These are phyloP conservation scores for Oenanthe javanica DNA, from an alignment of 140 eudicot species.

Conservation along the genomic window DNA sequence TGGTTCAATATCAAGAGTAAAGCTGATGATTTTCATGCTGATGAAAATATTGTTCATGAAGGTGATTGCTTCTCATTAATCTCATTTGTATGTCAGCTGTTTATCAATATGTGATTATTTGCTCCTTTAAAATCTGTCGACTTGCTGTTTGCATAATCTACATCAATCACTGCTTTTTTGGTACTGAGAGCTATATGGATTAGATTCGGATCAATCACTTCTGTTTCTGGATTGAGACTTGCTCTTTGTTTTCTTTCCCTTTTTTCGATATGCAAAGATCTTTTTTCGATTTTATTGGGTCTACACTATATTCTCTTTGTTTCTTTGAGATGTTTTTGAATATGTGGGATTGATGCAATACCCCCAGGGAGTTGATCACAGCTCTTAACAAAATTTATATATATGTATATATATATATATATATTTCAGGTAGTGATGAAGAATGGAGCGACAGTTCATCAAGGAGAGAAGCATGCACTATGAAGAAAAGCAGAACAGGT, in stretches of 20 bases:
- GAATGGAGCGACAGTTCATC: constrained; percentile 60
- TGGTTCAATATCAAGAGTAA: constrained; percentile 84
- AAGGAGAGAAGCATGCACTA: constrained; percentile 68
- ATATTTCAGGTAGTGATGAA: constrained; percentile 62
- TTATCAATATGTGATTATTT: not conserved
- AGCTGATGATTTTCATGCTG: constrained; percentile 89
- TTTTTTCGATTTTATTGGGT: not conserved
- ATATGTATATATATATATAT: not conserved
- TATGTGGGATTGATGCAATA: constrained; percentile 23
- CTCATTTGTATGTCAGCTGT: not conserved
- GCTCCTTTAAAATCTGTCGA: constrained; percentile 16
- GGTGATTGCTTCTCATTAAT: constrained; percentile 34
- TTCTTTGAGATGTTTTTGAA: constrained; percentile 16
- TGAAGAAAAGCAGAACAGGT: constrained; percentile 82
- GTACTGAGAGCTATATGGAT: constrained; percentile 13
- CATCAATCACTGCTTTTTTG: constrained; percentile 29
- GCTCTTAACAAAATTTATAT: constrained; percentile 47
- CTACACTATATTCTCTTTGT: constrained; percentile 8
- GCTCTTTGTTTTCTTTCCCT: constrained; percentile 36
- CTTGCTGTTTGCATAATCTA: constrained; percentile 23
- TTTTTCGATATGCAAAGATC: constrained; percentile 2
- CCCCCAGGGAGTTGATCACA: constrained; percentile 24
- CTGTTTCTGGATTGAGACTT: constrained; percentile 24
- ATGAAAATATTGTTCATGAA: constrained; percentile 52
- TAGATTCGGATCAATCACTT: not conserved